phyloP scores from a whole-genome alignment of 106 monocot genomes.

The Vanilla planifolia region DNA sequence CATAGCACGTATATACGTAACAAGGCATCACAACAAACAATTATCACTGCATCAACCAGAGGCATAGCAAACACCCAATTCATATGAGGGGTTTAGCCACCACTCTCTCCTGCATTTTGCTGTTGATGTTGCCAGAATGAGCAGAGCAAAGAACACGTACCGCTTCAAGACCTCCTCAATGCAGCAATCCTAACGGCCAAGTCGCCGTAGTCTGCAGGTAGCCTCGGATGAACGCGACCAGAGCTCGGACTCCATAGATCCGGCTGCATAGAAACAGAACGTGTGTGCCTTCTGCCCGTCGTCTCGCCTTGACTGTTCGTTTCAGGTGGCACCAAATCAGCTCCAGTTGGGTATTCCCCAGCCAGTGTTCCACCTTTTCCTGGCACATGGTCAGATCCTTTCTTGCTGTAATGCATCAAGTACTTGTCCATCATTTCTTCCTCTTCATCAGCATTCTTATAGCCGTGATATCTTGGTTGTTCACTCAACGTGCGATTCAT shows the following conservation, averaged over 20 bases:
- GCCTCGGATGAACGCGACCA: conserved; percentile 30
- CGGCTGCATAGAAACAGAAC: conserved; percentile 42
- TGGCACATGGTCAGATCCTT: conserved; percentile 13
- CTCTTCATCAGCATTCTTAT: conserved; percentile 26
- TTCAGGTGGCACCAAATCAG: conserved; percentile 28
- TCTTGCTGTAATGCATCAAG: conserved; percentile 55
- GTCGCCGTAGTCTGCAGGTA: conserved; percentile 52
- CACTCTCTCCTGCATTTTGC: too few species aligned
- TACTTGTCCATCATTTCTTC: conserved; percentile 50
- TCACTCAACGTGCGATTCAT: background rate
- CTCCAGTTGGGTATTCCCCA: conserved; percentile 15
- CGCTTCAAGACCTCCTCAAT: conserved; percentile 28
- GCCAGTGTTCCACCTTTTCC: conserved; percentile 13
- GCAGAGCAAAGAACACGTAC: background rate
- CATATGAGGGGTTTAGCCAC: too few species aligned
- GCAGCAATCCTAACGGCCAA: conserved; percentile 39
- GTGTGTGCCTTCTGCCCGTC: conserved; percentile 10
- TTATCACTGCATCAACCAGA: too few species aligned
- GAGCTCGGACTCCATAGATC: conserved; percentile 20
- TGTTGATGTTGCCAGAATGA: too few species aligned
- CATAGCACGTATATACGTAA: too few species aligned
- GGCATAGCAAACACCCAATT: too few species aligned
- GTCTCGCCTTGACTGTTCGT: conserved; percentile 5
- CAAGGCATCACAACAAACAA: too few species aligned
- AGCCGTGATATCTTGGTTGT: conserved; percentile 3